These are phyloP conservation scores for Berkeleyomyces basicola DNA, from an alignment of 2,329 filamentous ascomycete genomes.

Conservation along the genomic window DNA sequence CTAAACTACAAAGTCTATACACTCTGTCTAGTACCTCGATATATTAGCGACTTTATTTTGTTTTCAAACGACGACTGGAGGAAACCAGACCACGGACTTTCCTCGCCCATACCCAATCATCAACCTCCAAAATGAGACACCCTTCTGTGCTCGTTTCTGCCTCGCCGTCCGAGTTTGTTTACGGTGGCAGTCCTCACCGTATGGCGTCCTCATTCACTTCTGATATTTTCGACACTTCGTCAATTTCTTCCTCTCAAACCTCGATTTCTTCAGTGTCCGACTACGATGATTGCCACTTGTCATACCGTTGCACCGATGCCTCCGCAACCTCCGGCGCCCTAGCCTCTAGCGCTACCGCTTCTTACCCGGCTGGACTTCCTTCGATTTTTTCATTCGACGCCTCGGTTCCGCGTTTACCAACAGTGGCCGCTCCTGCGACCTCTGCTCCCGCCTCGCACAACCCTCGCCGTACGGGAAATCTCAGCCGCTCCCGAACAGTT, in stretches of 20 bases:
- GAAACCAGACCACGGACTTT: slow-evolving; percentile 21
- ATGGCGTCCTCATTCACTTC: slow-evolving; percentile 7
- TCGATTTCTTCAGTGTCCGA: slow-evolving; percentile 59
- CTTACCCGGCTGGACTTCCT: background rate
- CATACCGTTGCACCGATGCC: background rate
- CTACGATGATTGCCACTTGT: slow-evolving; percentile 59
- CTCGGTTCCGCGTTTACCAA: slow-evolving; percentile 25
- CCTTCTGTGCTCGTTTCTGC: slow-evolving; percentile 25
- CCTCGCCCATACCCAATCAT: slow-evolving; percentile 17
- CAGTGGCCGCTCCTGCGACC: slow-evolving; percentile 23
- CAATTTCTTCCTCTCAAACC: slow-evolving; percentile 50
- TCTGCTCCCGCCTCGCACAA: slow-evolving; percentile 43
- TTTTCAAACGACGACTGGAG: slow-evolving; percentile 37
- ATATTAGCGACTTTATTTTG: background rate
- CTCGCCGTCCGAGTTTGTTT: slow-evolving; percentile 33
- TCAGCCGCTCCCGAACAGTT: slow-evolving; percentile 30
- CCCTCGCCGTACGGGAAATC: slow-evolving; percentile 37
- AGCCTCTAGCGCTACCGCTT: background rate
- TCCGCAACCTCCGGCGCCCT: background rate
- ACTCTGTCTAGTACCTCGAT: background rate
- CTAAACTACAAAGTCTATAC: background rate
- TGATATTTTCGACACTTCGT: slow-evolving; percentile 1
- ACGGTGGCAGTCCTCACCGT: slow-evolving; percentile 14
- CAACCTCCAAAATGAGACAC: slow-evolving; percentile 36
- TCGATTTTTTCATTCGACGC: slow-evolving; percentile 42